Base-by-base conservation (phyloP, 2,329 filamentous ascomycete genomes). In the Fusarium aywerte region DNA sequence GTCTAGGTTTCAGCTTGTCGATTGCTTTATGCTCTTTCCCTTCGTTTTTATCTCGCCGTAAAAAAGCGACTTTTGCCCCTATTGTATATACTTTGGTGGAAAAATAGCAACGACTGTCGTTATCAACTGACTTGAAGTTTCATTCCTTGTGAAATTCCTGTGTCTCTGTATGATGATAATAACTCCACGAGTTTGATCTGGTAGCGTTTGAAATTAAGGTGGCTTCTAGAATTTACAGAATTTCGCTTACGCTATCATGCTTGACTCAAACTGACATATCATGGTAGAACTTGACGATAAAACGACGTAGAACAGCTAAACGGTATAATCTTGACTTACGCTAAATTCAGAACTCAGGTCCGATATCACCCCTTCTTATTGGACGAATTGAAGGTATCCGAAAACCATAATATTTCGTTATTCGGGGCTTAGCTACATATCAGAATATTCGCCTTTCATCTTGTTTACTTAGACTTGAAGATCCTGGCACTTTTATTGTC, bases 91-190 rank as follows among this genome's bases (percentile, higher is more conserved):
- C 33, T 43, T 54, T 45, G 31, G 47, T 58, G 67, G 50, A 43
- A 50, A 45, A 64, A 65, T 67, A 55, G 48, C 49, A 49, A 39
- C 51, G 40, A 53, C 65, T 71, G 68, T 67, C 55, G 59, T 67
- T 71, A 59, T 47, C 55, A 48, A 43, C 54, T 16, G 31, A 50
- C 20, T 25, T 23, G 6, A 13, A n/a, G 15, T 32, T 35, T 12
- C 5, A 8, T 23, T 38, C 20, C 16, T 20, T 39, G n/a, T 48
- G 25, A 47, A 32, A 20, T 25, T 27, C 27, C 3, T 12, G 12
- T 50, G n/a, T 21, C 2, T 29, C 25, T 25, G 18, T 31, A 5
- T 23, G 39, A 6, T 27, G 13, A 47, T 10, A 20, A n/a, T 9
- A 23, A 23, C 39, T 16, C 15, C n/a, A 21, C 15, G 9, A 40